Conservation (phyloP, 2,329 filamentous ascomycete species). For the Xylaria hypoxylon region DNA sequence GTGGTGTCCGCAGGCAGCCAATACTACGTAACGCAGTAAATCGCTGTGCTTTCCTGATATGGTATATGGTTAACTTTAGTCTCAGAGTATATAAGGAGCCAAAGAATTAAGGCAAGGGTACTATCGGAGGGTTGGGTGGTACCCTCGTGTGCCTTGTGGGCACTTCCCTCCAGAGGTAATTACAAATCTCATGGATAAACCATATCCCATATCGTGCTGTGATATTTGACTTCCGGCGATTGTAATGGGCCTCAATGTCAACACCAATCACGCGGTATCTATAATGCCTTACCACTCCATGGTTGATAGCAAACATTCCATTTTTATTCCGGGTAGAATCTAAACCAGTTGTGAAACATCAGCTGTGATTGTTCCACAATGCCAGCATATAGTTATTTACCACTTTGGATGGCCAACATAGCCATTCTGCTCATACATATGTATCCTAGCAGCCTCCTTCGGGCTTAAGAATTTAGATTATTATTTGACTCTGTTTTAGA, state of each 20-base stretch:
- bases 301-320: too few species aligned
- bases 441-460: too few species aligned
- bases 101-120: constrained; percentile 7
- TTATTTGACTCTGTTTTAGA: too few species aligned
- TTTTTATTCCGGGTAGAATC: too few species aligned
- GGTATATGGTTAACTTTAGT: not conserved
- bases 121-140: not conserved
- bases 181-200: not conserved
- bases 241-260: not conserved
- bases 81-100: not conserved
- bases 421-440: too few species aligned
- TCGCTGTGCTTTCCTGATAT: not conserved
- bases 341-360: too few species aligned
- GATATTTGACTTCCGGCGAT: not conserved
- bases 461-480: too few species aligned
- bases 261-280: too few species aligned
- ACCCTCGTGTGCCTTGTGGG: not conserved
- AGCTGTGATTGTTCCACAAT: too few species aligned
- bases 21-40: not conserved
- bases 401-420: too few species aligned
- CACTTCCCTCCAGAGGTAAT: not conserved
- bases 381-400: too few species aligned
- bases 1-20: not conserved
- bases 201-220: not conserved
- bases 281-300: too few species aligned